Percentiles rank a stretch among this genome's conserved stretches.
Evolutionary conservation across 129 eudicot genomes (phyloP).

Genomic region (Chrysanthemum seticuspe): DNA sequence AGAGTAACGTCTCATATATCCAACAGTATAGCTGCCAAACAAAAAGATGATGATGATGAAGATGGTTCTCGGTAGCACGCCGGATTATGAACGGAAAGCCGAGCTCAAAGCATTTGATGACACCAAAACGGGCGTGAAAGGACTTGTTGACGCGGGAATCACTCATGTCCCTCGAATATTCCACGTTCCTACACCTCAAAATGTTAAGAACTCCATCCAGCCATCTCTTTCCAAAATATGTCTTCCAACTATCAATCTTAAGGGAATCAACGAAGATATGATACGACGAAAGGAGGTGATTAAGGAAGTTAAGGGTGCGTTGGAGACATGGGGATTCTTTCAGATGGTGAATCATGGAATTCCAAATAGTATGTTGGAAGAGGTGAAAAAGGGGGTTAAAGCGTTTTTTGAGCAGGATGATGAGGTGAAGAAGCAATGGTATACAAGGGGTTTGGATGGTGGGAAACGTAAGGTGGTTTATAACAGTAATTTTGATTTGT

Average conservation of each 20-base stretch:
- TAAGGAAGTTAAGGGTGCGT: conserved; percentile 1
- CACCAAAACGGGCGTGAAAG: no score
- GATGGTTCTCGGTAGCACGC: conserved; percentile 9
- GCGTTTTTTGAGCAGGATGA: no score
- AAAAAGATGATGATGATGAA: background rate
- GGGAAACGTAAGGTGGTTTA: conserved; percentile 23
- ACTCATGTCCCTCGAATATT: conserved; percentile 38
- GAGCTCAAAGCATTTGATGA: background rate
- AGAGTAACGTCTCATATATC: no score
- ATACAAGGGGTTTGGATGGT: conserved; percentile 18
- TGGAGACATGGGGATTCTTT: no score
- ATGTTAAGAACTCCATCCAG: conserved; percentile 4
- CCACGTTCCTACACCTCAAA: conserved; percentile 20
- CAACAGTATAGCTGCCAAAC: conserved; percentile 1
- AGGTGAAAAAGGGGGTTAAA: no score
- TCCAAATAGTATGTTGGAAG: no score
- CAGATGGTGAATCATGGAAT: no score
- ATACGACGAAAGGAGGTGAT: conserved; percentile 21
- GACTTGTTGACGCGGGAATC: no score
- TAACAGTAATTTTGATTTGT: conserved; percentile 13
- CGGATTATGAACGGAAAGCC: conserved; percentile 29
- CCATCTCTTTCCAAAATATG: background rate
- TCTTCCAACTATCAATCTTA: conserved; percentile 38
- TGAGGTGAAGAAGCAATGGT: conserved; percentile 37
- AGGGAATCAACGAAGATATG: conserved; percentile 19